Evolutionary conservation across 1,139 yeast species (phyloP), one percentile per base, ranked within the genome.

Genomic region (Magnusiomyces tetraspermus): DNA sequence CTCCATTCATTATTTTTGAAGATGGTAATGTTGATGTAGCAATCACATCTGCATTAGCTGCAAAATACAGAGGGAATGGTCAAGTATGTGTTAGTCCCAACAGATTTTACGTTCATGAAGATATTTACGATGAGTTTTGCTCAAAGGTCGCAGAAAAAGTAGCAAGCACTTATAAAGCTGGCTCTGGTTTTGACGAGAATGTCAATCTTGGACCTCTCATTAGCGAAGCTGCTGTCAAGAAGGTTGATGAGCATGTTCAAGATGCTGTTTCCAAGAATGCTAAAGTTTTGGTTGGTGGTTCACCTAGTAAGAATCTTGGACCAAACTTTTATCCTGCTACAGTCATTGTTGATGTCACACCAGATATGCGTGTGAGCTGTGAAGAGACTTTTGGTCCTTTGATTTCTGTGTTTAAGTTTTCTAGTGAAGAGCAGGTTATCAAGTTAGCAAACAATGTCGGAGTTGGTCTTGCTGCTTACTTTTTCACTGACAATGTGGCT

Each of bases 361-460:
- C 74, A 6, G 76, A 76, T 42, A 85, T 88, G 76, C 64, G 69
- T 53, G 84, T 88, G 26, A 73, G 80, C 55, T 63, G 71, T 33
- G 94, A 87, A 61, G 97, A 89, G 70, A 87, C 95, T 1, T 89
- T 89, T 67, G 97, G 96, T 13, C 97, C 97, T 3, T 74, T 89
- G 47, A 94, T 92, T 52, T 92, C 94, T 1, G 69, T 89, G 43
- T 76, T 85, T 58, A 66, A 64, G 61, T 72, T 88, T 67, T 71
- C 74, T 17, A 69, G 79, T 28, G 82, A 80, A 50, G 85, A 83
- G 53, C 87, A 87, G 63, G 96, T 82, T 13, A 67, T 89, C 38
- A 69, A 67, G 31, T 68, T 75, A 61, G 94, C 95, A 31, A 89
- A 89, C 67, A 77, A 77, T 58, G 78, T 83, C 15, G 77, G 75